Conservation (phyloP, 2,329 filamentous ascomycete species). For the Alternaria sp. region DNA sequence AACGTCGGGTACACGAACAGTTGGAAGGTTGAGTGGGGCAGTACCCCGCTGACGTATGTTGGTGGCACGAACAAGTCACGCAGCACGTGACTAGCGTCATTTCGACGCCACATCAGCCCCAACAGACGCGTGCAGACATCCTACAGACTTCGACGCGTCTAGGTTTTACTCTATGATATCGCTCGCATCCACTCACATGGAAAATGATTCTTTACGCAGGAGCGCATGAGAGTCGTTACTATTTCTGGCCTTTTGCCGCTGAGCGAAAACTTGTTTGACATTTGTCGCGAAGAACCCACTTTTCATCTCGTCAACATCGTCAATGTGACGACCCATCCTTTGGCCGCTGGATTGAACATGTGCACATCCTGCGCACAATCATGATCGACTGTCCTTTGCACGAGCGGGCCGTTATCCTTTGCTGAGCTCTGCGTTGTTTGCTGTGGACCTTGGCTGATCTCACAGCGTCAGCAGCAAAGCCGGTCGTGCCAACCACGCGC, state of each 20-base stretch:
- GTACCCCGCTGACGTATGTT: conserved; percentile 26
- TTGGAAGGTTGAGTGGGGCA: conserved; percentile 2
- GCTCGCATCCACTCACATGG: background rate
- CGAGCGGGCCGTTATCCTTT: background rate
- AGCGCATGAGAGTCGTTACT: background rate
- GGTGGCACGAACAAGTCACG: conserved; percentile 26
- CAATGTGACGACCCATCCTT: background rate
- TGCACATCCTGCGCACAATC: background rate
- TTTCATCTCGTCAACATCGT: conserved; percentile 18
- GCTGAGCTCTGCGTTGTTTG: background rate
- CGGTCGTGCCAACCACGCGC: background rate
- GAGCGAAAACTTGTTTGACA: conserved; percentile 11
- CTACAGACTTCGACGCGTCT: background rate
- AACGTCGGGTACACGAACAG: background rate
- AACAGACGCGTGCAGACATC: background rate
- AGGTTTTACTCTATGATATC: background rate
- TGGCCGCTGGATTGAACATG: background rate
- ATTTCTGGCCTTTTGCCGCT: conserved; percentile 6
- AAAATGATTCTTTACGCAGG: background rate
- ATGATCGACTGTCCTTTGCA: background rate
- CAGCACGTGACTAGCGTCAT: conserved; percentile 30
- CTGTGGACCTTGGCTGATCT: conserved; percentile 1
- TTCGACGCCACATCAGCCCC: background rate
- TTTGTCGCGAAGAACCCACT: conserved; percentile 15
- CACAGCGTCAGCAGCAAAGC: background rate